A percentile compares a stretch with the other conserved stretches of the same genome.
phyloP scores from a whole-genome alignment of 768 basidiomycete species.

The Lactarius deliciosus region DNA sequence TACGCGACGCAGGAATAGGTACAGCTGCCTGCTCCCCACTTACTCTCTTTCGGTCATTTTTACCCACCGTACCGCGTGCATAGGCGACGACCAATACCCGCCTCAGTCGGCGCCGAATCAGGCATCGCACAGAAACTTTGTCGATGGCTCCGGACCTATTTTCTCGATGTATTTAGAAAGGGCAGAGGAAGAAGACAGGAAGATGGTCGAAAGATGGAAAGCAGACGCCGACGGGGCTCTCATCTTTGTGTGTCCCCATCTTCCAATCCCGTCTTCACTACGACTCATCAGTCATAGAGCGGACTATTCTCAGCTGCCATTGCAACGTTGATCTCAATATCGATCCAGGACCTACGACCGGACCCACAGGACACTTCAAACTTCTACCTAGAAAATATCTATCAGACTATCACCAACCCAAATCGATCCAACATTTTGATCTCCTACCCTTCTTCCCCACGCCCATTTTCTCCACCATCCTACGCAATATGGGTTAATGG shows the following conservation, averaged over 20 bases:
- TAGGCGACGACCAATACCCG: neutral
- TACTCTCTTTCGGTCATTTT: too few relatives aligned
- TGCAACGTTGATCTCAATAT: neutral
- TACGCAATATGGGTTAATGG: neutral
- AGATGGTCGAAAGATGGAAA: neutral
- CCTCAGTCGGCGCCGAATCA: neutral
- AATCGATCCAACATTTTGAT: neutral
- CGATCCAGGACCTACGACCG: neutral
- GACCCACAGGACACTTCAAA: neutral
- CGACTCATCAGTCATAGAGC: neutral
- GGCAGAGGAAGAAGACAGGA: neutral
- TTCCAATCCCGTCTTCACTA: neutral
- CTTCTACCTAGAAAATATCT: neutral
- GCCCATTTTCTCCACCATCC: neutral
- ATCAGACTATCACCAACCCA: neutral
- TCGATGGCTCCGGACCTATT: constrained; percentile 1
- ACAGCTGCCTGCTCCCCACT: too few relatives aligned
- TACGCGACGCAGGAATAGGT: too few relatives aligned
- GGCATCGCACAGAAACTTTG: neutral
- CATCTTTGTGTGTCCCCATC: neutral
- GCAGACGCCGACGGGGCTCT: neutral
- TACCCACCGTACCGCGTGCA: too few relatives aligned
- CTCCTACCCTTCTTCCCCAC: neutral
- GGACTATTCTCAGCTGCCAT: constrained; percentile 7
- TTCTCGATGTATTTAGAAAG: constrained; percentile 2